phyloP scores from a whole-genome alignment of 169 alveolate genomes.

The Cryptosporidium ubiquitum region DNA sequence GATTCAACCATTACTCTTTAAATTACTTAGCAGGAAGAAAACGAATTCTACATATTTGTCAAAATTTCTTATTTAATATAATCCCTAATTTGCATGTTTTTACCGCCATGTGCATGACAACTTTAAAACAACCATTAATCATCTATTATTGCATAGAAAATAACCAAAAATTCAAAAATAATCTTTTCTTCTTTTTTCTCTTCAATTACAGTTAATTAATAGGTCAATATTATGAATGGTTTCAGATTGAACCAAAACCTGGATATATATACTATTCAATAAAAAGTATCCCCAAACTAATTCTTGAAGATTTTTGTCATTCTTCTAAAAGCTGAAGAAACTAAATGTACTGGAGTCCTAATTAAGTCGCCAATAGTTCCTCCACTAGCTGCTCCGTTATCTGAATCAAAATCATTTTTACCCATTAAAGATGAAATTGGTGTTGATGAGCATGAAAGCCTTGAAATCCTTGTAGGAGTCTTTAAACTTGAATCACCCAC shows the following conservation, averaged over 20 bases:
- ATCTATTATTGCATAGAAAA: not conserved
- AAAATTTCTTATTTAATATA: not conserved
- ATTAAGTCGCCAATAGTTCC: conserved; percentile 38
- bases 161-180: not conserved
- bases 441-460: conserved; percentile 2
- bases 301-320: conserved; percentile 52
- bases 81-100: conserved; percentile 6
- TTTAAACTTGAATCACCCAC: not conserved
- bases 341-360: conserved; percentile 64
- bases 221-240: not conserved
- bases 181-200: not conserved
- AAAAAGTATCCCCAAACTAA: not conserved
- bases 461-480: conserved; percentile 44
- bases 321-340: conserved; percentile 59
- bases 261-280: not conserved
- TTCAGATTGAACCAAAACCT: not conserved
- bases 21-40: not conserved
- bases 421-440: not conserved
- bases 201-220: not conserved
- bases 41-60: not conserved
- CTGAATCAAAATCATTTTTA: not conserved
- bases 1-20: not conserved
- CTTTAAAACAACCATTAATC: not conserved
- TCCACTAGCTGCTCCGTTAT: not conserved
- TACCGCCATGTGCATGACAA: not conserved